These are phyloP conservation scores for Candida stauntonica DNA, from an alignment of 805 yeast species.

Conservation along the genomic window DNA sequence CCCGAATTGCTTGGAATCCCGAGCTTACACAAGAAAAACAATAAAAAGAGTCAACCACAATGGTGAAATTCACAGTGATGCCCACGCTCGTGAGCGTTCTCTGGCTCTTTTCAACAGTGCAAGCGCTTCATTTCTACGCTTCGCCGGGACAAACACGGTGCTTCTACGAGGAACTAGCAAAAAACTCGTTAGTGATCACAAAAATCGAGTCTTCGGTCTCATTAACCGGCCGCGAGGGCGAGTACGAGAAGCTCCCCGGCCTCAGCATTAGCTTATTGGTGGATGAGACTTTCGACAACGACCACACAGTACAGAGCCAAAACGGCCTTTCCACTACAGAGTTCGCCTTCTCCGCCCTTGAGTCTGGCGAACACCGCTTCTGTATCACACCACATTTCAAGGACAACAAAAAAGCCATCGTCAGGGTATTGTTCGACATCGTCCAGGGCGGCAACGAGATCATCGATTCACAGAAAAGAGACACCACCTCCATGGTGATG, in stretches of 20 bases:
- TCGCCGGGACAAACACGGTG: constrained; percentile 75
- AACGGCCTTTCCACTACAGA: constrained; percentile 56
- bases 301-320: constrained; percentile 73
- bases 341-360: constrained; percentile 77
- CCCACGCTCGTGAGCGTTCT: constrained; percentile 1
- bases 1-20: neutral
- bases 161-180: constrained; percentile 76
- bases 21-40: too few relatives aligned
- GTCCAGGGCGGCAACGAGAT: constrained; percentile 62
- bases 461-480: constrained; percentile 58
- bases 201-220: constrained; percentile 63
- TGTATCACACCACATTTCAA: constrained; percentile 58
- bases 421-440: constrained; percentile 72
- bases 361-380: constrained; percentile 79
- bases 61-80: too few relatives aligned
- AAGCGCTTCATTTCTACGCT: constrained; percentile 65
- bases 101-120: constrained; percentile 2
- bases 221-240: constrained; percentile 30
- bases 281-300: constrained; percentile 72
- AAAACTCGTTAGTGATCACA: constrained; percentile 78
- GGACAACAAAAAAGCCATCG: constrained; percentile 38
- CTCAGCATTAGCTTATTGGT: constrained; percentile 14
- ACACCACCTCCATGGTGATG: constrained; percentile 47
- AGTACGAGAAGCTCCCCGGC: constrained; percentile 1
- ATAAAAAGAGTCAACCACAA: too few relatives aligned